A percentile compares a stretch with the other conserved stretches of the same genome.
Conservation (phyloP, 2,329 filamentous ascomycete species). For the Grosmannia clavigera region DNA sequence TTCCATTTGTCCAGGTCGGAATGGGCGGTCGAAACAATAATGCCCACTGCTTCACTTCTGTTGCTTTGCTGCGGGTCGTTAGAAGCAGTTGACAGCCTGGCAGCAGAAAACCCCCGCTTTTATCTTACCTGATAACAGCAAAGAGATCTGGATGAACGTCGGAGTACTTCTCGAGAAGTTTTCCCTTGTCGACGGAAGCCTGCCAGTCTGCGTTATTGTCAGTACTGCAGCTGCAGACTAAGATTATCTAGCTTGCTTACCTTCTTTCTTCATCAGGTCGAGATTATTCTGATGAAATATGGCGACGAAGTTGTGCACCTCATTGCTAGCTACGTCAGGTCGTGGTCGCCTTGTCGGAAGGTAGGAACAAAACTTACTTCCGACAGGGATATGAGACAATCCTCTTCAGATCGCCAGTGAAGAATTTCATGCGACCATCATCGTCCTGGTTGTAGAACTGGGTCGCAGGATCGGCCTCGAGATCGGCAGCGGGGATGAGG, state of each 20-base stretch:
- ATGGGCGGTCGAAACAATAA: constrained; percentile 23
- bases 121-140: constrained; percentile 7
- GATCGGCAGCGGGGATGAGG: constrained; percentile 17
- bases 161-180: constrained; percentile 17
- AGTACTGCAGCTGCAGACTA: background rate
- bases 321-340: constrained; percentile 1
- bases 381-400: constrained; percentile 23
- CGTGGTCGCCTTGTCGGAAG: background rate
- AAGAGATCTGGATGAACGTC: constrained; percentile 17
- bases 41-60: constrained; percentile 22
- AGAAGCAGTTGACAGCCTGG: background rate
- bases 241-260: constrained; percentile 2
- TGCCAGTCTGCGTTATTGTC: constrained; percentile 18
- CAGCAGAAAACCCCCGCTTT: too few relatives aligned
- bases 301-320: constrained; percentile 23
- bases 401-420: constrained; percentile 14
- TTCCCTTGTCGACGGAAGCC: constrained; percentile 17
- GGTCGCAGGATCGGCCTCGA: constrained; percentile 21
- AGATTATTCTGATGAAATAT: constrained; percentile 18
- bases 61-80: constrained; percentile 19
- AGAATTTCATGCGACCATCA: constrained; percentile 17
- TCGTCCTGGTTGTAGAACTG: constrained; percentile 18
- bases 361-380: constrained; percentile 13
- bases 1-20: constrained; percentile 19
- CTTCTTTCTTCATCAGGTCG: constrained; percentile 10